Conservation (phyloP, 2,329 filamentous ascomycete genomes). For the Fusarium redolens region DNA sequence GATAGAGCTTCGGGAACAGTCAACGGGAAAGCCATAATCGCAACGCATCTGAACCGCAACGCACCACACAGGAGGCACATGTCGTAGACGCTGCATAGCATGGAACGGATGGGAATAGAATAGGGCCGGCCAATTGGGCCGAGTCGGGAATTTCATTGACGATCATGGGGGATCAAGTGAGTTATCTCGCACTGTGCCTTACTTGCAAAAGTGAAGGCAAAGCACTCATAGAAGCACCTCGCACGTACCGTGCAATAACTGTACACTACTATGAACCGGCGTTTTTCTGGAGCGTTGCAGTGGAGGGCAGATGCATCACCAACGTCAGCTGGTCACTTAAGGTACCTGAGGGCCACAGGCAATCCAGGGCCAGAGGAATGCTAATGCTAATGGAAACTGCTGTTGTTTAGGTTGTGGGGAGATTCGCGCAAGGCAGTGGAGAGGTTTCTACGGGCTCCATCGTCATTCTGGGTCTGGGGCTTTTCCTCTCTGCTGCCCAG, state of each 20-base stretch:
- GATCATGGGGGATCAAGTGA: conserved; percentile 1
- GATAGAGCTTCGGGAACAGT: conserved; percentile 11
- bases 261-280: conserved; percentile 9
- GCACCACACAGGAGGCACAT: background rate
- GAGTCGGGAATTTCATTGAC: conserved; percentile 30
- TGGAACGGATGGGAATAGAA: conserved; percentile 25
- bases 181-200: conserved; percentile 34
- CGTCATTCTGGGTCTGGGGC: conserved; percentile 27
- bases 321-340: conserved; percentile 36
- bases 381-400: conserved; percentile 29
- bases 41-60: conserved; percentile 1
- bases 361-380: conserved; percentile 20
- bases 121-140: conserved; percentile 46
- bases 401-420: conserved; percentile 37
- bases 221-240: conserved; percentile 3
- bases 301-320: conserved; percentile 32
- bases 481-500: conserved; percentile 19
- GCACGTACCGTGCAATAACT: background rate
- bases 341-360: conserved; percentile 15
- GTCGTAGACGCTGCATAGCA: conserved; percentile 22
- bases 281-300: conserved; percentile 20
- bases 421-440: conserved; percentile 33
- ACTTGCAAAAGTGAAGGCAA: background rate
- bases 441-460: conserved; percentile 16
- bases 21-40: conserved; percentile 21